Percentiles rank a stretch among this genome's conserved stretches.
These are phyloP conservation scores for Tylopilus cervinicoccineus DNA, from an alignment of 768 basidiomycete genomes.

Conservation along the genomic window DNA sequence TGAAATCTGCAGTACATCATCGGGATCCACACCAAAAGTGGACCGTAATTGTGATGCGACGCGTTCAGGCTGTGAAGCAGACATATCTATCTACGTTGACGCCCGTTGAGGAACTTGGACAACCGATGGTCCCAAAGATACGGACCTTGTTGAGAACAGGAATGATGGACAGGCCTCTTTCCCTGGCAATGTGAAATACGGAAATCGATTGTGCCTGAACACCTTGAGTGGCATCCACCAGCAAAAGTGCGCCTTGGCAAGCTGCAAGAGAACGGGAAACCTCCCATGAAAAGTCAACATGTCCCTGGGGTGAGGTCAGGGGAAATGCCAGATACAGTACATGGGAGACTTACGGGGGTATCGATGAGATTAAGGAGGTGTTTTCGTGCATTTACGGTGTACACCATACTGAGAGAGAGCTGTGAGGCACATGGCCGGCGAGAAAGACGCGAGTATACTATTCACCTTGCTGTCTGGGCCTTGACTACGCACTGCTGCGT, in stretches of 20 bases:
- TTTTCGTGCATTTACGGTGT: slow-evolving; percentile 46
- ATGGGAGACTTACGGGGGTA: slow-evolving; percentile 63
- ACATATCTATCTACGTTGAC: slow-evolving; percentile 75
- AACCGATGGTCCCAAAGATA: not conserved
- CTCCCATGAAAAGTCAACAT: slow-evolving; percentile 98
- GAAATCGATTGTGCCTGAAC: slow-evolving; percentile 97
- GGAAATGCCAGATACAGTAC: not conserved
- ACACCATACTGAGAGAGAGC: slow-evolving; percentile 63
- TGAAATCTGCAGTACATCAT: slow-evolving; percentile 74
- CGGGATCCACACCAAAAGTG: slow-evolving; percentile 75
- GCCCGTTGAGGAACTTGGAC: not conserved
- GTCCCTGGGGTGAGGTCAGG: slow-evolving; percentile 52
- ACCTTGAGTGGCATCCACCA: slow-evolving; percentile 97
- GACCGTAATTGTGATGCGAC: slow-evolving; percentile 78
- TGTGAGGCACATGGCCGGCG: slow-evolving; percentile 2
- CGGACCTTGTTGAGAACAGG: slow-evolving; percentile 90
- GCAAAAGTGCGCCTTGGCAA: slow-evolving; percentile 81
- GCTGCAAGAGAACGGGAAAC: slow-evolving; percentile 90
- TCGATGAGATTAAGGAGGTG: slow-evolving; percentile 94
- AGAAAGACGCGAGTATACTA: not conserved
- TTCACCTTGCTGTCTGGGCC: slow-evolving; percentile 90
- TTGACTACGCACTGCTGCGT: slow-evolving; percentile 54
- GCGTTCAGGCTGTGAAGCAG: slow-evolving; percentile 78
- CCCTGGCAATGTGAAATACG: slow-evolving; percentile 85
- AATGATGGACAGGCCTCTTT: slow-evolving; percentile 76